Evolutionary conservation across 768 basidiomycete genomes (phyloP), one percentile per base, ranked within the genome.

Genomic region (Naganishia vishniacii): DNA sequence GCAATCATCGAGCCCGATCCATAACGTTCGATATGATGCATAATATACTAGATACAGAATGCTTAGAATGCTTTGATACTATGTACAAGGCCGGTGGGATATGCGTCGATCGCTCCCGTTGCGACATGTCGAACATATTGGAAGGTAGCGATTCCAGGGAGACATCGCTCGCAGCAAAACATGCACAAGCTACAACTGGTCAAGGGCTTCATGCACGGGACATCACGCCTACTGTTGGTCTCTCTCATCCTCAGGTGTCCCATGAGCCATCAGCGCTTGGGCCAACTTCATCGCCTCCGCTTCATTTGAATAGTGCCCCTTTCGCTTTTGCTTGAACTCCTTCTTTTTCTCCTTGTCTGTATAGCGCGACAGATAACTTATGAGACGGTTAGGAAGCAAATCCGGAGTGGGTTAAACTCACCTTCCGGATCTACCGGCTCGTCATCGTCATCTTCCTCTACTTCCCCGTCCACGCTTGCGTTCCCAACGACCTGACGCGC

Each of bases 361-460:
- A 23, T 5, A 25, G 46, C 15, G 18, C n/a, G 53, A 40, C 25
- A 37, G 37, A 31, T 3, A n/a, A n/a, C n/a, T n/a, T n/a, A n/a
- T n/a, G n/a, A n/a, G n/a, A n/a, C n/a, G n/a, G n/a, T n/a, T n/a
- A n/a, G n/a, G n/a, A n/a, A n/a, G n/a, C n/a, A n/a, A n/a, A n/a
- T n/a, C n/a, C n/a, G n/a, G 26, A 15, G 7, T 37, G 7, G 34
- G 34, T 44, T 4, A 7, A 29, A 80, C 85, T 69, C 65, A 89
- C 90, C 83, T 79, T 92, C 91, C 78, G 88, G 88, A 69, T 91
- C 88, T 88, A 91, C 88, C 66, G 91, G 88, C 4, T 83, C 85
- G 63, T 82, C 80, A 70, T 89, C 87, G n/a, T 82, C 77, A 56
- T 73, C 72, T 7, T 73, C 77, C 48, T 71, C 70, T 7, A 86